Base-by-base conservation (phyloP, 352 stramenopile species). In the Phytophthora pini region DNA sequence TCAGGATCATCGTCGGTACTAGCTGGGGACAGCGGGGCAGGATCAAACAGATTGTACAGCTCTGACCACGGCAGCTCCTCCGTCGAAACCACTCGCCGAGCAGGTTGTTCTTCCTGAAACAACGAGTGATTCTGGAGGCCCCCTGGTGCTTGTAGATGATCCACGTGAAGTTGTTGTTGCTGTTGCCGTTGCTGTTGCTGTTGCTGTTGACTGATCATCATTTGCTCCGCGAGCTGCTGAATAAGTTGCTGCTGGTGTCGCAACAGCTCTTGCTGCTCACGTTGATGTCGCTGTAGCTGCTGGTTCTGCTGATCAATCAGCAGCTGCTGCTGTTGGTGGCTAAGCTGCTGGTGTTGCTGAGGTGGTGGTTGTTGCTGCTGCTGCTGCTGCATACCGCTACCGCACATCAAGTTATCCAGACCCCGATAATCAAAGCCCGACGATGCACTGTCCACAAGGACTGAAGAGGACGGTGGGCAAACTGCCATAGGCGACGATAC, bases 11-110 rank as follows among this genome's bases (percentile, higher is more conserved):
- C 76, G 38, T 88, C 78, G 13, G 68, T 77, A 63, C 52, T 72
- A 11, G 63, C 26, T 38, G 74, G 74, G 9, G 80, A 76, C 53
- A 86, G 51, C 32, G 72, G 66, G n/a, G 72, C 54, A 15, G 74
- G 65, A 24, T 93, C 83, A 46, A 93, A 93, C 17, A 93, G 52
- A 65, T 92, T 89, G 72, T 93, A 93, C 15, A 93, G 65, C 71
- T 93, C 85, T 22, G 85, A 90, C 85, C 85, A 93, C 13, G 85
- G 85, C 27, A 93, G 67, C 36, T 93, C 85, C 34, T 93, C 85
- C 3, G 65, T 89, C 26, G 83, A 80, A 13, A 93, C 82, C 5
- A 93, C 78, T 15, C 85, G 74, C 20, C 83, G 79, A 27, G 76
- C 71, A 17, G 82, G 74, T 51, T 74, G 48, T 5, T 87, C 62